Percentiles rank a stretch among this genome's conserved stretches.
Evolutionary conservation across 179 eudicot species (phyloP).

Genomic region (Silene vulgaris): DNA sequence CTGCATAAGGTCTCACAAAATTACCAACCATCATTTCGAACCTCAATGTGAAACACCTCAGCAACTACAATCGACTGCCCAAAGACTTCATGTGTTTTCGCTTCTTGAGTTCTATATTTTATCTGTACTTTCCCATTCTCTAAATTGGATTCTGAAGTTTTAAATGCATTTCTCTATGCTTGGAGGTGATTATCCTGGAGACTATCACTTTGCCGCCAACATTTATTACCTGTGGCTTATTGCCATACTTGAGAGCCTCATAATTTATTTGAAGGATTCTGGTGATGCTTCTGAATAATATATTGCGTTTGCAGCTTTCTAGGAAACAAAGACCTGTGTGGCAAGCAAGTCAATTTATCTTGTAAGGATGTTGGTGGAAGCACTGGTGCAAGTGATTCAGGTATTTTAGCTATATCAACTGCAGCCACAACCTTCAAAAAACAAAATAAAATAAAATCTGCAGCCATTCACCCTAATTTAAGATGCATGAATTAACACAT

Average conservation of each 20-base stretch:
- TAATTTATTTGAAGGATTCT: neutral
- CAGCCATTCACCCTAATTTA: neutral
- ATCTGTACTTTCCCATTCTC: neutral
- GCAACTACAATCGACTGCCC: neutral
- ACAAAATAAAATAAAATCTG: neutral
- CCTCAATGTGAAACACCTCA: neutral
- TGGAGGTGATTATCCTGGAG: neutral
- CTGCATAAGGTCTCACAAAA: neutral
- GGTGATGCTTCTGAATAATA: neutral
- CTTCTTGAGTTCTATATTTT: neutral
- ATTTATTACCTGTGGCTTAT: neutral
- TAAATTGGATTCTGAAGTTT: neutral
- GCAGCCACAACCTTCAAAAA: neutral
- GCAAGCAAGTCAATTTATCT: constrained; percentile 48
- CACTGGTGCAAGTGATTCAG: constrained; percentile 40
- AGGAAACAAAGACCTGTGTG: constrained; percentile 83
- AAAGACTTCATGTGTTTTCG: neutral
- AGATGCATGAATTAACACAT: neutral
- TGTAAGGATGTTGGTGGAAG: constrained; percentile 56
- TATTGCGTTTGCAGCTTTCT: constrained; percentile 47
- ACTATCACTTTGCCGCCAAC: neutral
- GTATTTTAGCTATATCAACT: constrained; percentile 28
- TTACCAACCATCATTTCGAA: neutral
- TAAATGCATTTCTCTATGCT: neutral
- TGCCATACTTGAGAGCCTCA: neutral